A percentile compares a stretch with the other conserved stretches of the same genome.
Evolutionary conservation across 306 rosid genomes (phyloP).

Genomic region (Prunus dulcis): DNA sequence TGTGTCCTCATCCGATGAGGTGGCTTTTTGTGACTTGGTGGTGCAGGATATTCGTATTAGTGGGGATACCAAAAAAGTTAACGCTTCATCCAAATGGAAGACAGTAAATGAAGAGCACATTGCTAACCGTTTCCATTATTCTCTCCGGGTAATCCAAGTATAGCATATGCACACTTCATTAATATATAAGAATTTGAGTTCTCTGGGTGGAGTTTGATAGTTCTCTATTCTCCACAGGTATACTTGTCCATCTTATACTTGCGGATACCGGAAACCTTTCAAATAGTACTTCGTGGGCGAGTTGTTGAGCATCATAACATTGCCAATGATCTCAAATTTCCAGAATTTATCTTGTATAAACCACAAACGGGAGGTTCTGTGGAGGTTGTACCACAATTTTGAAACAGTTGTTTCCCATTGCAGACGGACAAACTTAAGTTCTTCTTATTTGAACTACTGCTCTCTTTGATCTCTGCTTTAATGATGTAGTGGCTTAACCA

Average conservation of each 20-base stretch:
- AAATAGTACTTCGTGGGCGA: slow-evolving; percentile 66
- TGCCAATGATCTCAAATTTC: slow-evolving; percentile 70
- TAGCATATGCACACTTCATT: slow-evolving; percentile 13
- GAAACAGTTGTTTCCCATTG: background rate
- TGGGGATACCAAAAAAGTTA: slow-evolving; percentile 52
- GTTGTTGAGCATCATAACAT: slow-evolving; percentile 68
- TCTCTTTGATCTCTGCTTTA: slow-evolving; percentile 6
- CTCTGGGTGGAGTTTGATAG: slow-evolving; percentile 17
- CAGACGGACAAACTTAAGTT: background rate
- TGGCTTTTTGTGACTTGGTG: slow-evolving; percentile 24
- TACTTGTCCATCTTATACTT: slow-evolving; percentile 91
- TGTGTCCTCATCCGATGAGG: slow-evolving; percentile 11
- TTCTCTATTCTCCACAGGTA: slow-evolving; percentile 47
- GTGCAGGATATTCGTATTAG: slow-evolving; percentile 72
- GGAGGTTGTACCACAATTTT: slow-evolving; percentile 51
- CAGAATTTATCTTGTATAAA: slow-evolving; percentile 57
- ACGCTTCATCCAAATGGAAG: slow-evolving; percentile 24
- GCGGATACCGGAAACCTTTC: slow-evolving; percentile 57
- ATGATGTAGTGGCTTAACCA: slow-evolving; percentile 26
- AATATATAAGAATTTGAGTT: slow-evolving; percentile 6
- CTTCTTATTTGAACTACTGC: background rate
- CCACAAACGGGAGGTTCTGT: slow-evolving; percentile 56
- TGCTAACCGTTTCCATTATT: slow-evolving; percentile 59
- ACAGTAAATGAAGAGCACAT: slow-evolving; percentile 65
- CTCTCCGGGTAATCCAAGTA: slow-evolving; percentile 69